Conservation (phyloP, 2,329 filamentous ascomycete genomes). For the Phyllosticta paracitricarpa region DNA sequence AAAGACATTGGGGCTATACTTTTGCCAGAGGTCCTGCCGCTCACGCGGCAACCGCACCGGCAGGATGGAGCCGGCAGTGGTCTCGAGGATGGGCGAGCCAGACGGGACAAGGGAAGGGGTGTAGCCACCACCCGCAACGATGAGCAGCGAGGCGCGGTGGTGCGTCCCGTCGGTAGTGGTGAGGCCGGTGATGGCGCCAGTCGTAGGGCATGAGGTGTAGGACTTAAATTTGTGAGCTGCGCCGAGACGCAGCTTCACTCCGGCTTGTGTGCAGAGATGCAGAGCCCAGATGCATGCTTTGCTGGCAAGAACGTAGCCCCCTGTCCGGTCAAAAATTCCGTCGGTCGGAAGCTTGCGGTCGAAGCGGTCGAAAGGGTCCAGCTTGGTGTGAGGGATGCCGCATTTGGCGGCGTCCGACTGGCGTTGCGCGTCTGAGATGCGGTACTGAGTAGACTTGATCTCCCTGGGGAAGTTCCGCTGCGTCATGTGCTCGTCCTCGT, state of each 20-base stretch:
- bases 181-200: constrained; percentile 28
- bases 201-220: not conserved
- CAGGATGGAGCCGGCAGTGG: constrained; percentile 39
- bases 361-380: constrained; percentile 5
- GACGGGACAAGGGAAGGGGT: constrained; percentile 34
- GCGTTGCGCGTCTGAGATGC: constrained; percentile 14
- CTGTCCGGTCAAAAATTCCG: constrained; percentile 33
- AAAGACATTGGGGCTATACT: constrained; percentile 35
- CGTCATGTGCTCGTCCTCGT: constrained; percentile 15
- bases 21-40: constrained; percentile 28
- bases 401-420: not conserved
- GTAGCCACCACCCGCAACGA: constrained; percentile 37
- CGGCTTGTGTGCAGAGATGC: constrained; percentile 31
- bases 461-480: constrained; percentile 16
- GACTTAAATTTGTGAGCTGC: not conserved
- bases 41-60: constrained; percentile 34
- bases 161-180: constrained; percentile 32
- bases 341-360: not conserved
- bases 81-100: constrained; percentile 35
- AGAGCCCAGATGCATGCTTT: constrained; percentile 39
- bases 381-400: constrained; percentile 4
- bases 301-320: constrained; percentile 37
- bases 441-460: constrained; percentile 20
- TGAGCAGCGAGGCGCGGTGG: constrained; percentile 32
- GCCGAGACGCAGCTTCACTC: constrained; percentile 35